Conservation (phyloP, 108 stramenopile species). For the Licmophora abbreviata region DNA sequence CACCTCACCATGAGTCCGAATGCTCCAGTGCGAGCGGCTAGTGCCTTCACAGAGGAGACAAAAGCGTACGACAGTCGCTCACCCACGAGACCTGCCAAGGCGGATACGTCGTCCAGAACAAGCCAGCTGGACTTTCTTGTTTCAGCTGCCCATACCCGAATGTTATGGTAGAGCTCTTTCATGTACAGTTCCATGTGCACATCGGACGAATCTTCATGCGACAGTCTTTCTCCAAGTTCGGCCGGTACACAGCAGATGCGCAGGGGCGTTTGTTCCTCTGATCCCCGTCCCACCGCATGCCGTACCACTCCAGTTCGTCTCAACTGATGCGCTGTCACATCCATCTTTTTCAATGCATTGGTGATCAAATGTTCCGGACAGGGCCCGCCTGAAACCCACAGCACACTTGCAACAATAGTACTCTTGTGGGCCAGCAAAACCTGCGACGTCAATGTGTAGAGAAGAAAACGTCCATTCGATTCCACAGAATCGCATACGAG, state of each 20-base stretch:
- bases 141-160: conserved; percentile 14
- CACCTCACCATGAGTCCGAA: conserved; percentile 30
- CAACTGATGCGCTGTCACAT: not conserved
- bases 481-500: conserved; percentile 36
- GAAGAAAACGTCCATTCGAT: conserved; percentile 36
- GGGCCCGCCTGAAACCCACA: conserved; percentile 31
- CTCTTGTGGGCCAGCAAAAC: conserved; percentile 2
- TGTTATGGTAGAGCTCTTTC: conserved; percentile 15
- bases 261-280: too few relatives aligned
- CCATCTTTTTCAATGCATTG: conserved; percentile 24
- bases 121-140: conserved; percentile 15
- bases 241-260: conserved; percentile 12
- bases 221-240: conserved; percentile 12
- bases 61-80: conserved; percentile 38
- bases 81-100: conserved; percentile 39
- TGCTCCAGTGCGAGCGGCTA: conserved; percentile 5
- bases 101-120: conserved; percentile 56
- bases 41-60: conserved; percentile 25
- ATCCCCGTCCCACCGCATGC: too few relatives aligned
- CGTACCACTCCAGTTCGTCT: too few relatives aligned
- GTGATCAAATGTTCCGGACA: conserved; percentile 18
- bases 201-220: not conserved
- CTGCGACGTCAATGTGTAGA: conserved; percentile 21
- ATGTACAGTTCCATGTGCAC: conserved; percentile 20
- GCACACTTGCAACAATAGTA: conserved; percentile 1